Conservation (phyloP, 306 rosid species). For the Quercus agrifolia region DNA sequence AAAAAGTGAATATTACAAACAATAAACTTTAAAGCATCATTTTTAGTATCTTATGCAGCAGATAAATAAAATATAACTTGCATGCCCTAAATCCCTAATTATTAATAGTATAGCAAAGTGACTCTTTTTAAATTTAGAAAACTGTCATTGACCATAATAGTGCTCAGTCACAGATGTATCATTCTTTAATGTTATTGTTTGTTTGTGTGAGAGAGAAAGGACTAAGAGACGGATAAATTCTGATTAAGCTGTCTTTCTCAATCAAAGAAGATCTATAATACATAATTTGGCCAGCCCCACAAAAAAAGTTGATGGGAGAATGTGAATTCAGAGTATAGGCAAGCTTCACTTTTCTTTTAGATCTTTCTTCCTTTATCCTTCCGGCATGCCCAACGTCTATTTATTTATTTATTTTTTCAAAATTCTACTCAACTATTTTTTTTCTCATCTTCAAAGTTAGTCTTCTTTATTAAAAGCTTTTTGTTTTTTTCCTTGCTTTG, state of each 20-base stretch:
- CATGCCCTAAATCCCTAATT: not conserved
- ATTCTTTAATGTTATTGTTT: not conserved
- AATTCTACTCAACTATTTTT: not conserved
- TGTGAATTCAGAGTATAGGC: conserved; percentile 62
- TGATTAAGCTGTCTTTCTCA: conserved; percentile 32
- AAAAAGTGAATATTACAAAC: no score
- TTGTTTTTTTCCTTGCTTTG: conserved; percentile 17
- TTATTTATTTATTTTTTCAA: not conserved
- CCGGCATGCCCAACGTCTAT: not conserved
- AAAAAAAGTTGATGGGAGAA: conserved; percentile 58
- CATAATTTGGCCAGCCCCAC: conserved; percentile 46
- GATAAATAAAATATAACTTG: no score
- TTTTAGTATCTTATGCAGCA: no score
- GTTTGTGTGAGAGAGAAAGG: not conserved
- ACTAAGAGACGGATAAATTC: not conserved
- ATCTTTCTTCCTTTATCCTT: conserved; percentile 13
- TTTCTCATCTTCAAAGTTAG: conserved; percentile 30
- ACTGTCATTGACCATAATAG: not conserved
- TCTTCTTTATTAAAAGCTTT: conserved; percentile 33
- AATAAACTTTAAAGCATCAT: no score
- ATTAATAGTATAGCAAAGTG: not conserved
- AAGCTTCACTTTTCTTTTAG: conserved; percentile 34
- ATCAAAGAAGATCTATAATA: conserved; percentile 15
- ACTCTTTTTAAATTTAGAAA: not conserved
- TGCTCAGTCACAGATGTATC: not conserved